Evolutionary conservation across 805 yeast genomes (phyloP), one percentile per base, ranked within the genome.

Genomic region (Zygosaccharomyces rouxii): DNA sequence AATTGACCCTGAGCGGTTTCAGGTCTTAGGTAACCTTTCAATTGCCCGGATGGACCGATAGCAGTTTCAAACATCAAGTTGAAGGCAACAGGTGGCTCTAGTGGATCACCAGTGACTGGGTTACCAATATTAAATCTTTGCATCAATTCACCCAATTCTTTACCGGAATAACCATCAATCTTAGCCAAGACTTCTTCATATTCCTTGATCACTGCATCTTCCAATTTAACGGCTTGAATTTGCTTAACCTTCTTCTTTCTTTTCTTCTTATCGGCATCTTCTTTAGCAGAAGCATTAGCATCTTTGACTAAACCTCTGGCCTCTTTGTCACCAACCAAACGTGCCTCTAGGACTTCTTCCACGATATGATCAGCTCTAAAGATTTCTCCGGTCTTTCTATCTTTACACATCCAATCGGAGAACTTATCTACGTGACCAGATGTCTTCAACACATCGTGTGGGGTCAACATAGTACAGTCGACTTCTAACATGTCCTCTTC

Each of bases 1-100:
- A 94, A 94, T 75, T 94, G 99, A 65, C 99, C 99, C 77, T 94
- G 99, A 22, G 99, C 99, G 55, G 99, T 94, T 76, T 94, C 99
- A 53, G 99, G 99, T 72, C 99, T 84, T 66, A 94, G 73, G 73
- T 80, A 94, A 58, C 99, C 99, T 76, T 87, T 90, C 69, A 90
- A 74, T 68, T 84, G 89, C 64, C 99, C 99, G 46, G 97, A 87
- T 53, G 99, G 99, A 47, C 99, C 99, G 69, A 94, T 95, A 49
- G 96, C 96, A 51, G 99, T 94, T 73, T 92, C 98, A 68, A 94
- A 94, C 99, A 94, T 94, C 70, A 94, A 81, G 76, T 94, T 94
- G 81, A 94, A 94, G 70, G 90, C 97, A 61, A 76, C 81, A 57
- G 99, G 99, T 39, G 84, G 84, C 70, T 89, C 95, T 61, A 94